These are phyloP conservation scores for Botrytis tulipae DNA, from an alignment of 2,329 filamentous ascomycete species.

Conservation along the genomic window DNA sequence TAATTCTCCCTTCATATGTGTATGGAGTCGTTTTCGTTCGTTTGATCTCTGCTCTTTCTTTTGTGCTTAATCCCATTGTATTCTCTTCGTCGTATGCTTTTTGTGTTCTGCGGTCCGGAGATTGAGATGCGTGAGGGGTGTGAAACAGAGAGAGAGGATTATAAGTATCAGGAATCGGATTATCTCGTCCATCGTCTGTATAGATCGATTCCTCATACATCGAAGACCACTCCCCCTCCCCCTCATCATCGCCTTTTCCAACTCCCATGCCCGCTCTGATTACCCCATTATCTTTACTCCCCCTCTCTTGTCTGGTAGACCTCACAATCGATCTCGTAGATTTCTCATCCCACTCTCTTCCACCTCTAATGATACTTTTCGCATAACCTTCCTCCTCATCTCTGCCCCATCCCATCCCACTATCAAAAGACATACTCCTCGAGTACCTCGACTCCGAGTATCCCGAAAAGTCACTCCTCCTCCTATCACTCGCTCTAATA, in stretches of 20 bases:
- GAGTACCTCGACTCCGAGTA: slow-evolving; percentile 17
- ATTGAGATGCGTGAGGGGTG: neutral
- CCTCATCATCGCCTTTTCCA: neutral
- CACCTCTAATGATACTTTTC: neutral
- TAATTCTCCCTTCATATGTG: neutral
- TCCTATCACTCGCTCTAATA: neutral
- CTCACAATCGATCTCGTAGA: neutral
- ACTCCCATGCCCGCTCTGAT: neutral
- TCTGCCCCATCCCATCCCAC: neutral
- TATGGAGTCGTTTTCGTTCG: neutral
- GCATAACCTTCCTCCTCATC: neutral
- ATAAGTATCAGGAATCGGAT: neutral
- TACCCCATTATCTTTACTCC: neutral
- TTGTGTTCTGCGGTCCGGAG: neutral
- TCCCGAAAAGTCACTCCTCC: neutral
- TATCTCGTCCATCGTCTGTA: neutral
- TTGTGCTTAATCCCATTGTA: neutral
- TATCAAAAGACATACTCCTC: slow-evolving; percentile 1
- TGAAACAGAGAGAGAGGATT: neutral
- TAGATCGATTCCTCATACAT: neutral
- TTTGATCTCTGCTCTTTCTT: neutral
- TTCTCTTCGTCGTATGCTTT: neutral
- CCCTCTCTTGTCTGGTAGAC: neutral
- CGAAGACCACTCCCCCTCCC: neutral
- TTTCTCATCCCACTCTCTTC: neutral